Evolutionary conservation across 805 yeast genomes (phyloP).

Genomic region (Alloascoidea hylecoeti): DNA sequence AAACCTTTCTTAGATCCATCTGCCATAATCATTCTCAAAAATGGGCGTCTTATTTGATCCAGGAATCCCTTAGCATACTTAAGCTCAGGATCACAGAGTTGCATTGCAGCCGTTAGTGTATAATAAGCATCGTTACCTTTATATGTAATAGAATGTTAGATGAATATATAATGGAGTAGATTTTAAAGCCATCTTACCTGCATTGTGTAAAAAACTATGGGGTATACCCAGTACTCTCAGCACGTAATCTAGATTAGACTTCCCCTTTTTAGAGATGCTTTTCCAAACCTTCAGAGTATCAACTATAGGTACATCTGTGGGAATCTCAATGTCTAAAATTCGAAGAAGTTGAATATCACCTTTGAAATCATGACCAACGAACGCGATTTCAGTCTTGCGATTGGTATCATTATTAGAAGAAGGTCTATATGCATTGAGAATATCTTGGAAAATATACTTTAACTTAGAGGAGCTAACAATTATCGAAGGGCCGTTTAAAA

Average conservation of each 20-base stretch:
- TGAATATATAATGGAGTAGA: too few species aligned
- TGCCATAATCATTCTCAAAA: too few species aligned
- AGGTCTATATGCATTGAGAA: too few species aligned
- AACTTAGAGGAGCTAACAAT: too few species aligned
- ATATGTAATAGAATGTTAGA: not conserved
- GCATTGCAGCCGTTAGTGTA: not conserved
- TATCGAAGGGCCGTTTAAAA: too few species aligned
- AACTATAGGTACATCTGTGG: not conserved
- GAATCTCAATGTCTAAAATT: not conserved
- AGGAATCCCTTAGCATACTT: too few species aligned
- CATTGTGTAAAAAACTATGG: constrained; percentile 1
- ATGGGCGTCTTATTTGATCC: too few species aligned
- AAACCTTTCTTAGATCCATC: too few species aligned
- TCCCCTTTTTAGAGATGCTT: not conserved
- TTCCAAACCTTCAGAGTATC: not conserved
- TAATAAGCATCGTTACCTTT: not conserved
- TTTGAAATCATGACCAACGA: not conserved
- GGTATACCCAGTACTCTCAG: not conserved
- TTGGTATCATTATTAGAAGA: too few species aligned
- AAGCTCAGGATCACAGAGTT: not conserved
- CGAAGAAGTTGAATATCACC: not conserved
- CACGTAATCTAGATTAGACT: not conserved
- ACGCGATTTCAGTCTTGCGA: too few species aligned
- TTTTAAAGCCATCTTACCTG: not conserved
- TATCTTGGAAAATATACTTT: too few species aligned